These are phyloP conservation scores for Austropuccinia psidii DNA, from an alignment of 1,284 basidiomycete genomes.

Conservation along the genomic window DNA sequence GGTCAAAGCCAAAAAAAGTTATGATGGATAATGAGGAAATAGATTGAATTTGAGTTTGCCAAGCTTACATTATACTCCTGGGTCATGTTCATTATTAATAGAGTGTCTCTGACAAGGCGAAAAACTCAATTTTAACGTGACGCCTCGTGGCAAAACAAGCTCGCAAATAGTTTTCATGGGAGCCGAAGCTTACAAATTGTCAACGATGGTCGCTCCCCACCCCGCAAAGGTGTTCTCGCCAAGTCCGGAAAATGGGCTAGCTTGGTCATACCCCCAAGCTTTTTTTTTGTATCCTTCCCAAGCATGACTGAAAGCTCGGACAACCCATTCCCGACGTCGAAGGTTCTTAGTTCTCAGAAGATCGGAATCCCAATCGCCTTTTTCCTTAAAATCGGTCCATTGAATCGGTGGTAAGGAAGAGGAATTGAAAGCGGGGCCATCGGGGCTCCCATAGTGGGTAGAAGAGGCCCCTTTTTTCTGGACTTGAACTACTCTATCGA, in stretches of 20 bases:
- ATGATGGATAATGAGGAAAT: not conserved
- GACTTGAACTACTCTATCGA: slow-evolving; percentile 1
- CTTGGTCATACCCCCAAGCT: slow-evolving; percentile 35
- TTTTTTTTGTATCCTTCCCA: slow-evolving; percentile 37
- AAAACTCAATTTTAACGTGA: not conserved
- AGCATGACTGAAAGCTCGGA: slow-evolving; percentile 31
- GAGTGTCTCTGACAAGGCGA: slow-evolving; percentile 14
- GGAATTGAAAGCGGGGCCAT: not conserved
- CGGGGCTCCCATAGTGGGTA: not conserved
- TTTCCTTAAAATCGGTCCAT: slow-evolving; percentile 8
- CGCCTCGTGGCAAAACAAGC: no score
- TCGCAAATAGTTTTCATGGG: not conserved
- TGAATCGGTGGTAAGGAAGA: slow-evolving; percentile 14
- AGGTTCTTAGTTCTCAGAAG: not conserved
- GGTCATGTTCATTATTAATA: slow-evolving; percentile 37
- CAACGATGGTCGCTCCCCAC: slow-evolving; percentile 31
- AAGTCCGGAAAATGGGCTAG: not conserved
- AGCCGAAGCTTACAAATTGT: slow-evolving; percentile 17
- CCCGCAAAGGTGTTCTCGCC: slow-evolving; percentile 25
- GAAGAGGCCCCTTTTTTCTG: not conserved
- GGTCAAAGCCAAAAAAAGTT: not conserved
- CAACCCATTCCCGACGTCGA: slow-evolving; percentile 25
- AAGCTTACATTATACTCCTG: slow-evolving; percentile 32
- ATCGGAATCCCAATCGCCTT: slow-evolving; percentile 11
- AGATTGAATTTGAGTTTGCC: not conserved